Conservation (phyloP, 768 basidiomycete species). For the Crepidotus variabilis region DNA sequence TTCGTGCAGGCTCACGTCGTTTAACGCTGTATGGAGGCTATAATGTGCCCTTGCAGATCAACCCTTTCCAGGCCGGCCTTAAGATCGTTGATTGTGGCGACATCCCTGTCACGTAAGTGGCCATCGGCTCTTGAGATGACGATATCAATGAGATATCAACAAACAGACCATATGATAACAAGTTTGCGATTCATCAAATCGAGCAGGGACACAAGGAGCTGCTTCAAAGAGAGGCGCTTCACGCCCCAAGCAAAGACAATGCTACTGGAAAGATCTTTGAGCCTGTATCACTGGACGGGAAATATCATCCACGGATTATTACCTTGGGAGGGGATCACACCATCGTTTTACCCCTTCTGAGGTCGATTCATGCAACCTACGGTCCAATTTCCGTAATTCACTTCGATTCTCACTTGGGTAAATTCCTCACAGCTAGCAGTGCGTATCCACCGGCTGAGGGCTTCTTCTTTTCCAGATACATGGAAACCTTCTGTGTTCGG, state of each 20-base stretch:
- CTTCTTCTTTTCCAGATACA: conserved; percentile 40
- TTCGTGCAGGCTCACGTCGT: conserved; percentile 75
- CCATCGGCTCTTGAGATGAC: neutral
- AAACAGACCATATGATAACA: conserved; percentile 67
- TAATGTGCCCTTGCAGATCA: conserved; percentile 69
- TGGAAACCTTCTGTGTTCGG: conserved; percentile 78
- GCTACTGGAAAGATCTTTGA: conserved; percentile 52
- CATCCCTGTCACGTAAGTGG: conserved; percentile 60
- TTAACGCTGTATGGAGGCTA: conserved; percentile 75
- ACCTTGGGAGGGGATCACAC: conserved; percentile 90
- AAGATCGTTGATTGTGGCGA: conserved; percentile 76
- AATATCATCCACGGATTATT: conserved; percentile 73
- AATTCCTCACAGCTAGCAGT: neutral
- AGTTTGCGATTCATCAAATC: conserved; percentile 69
- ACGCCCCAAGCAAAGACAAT: conserved; percentile 60
- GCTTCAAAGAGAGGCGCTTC: conserved; percentile 59
- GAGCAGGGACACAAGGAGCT: conserved; percentile 69
- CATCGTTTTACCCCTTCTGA: conserved; percentile 57
- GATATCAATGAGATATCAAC: neutral
- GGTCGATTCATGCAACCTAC: conserved; percentile 74
- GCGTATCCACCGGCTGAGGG: conserved; percentile 11
- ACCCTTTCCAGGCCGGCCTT: conserved; percentile 67
- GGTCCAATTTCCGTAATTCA: conserved; percentile 82
- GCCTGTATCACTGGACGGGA: conserved; percentile 65
- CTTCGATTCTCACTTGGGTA: conserved; percentile 75